A percentile compares a stretch with the other conserved stretches of the same genome.
Conservation (phyloP, 345 rosid species). For the Syzygium jambos region DNA sequence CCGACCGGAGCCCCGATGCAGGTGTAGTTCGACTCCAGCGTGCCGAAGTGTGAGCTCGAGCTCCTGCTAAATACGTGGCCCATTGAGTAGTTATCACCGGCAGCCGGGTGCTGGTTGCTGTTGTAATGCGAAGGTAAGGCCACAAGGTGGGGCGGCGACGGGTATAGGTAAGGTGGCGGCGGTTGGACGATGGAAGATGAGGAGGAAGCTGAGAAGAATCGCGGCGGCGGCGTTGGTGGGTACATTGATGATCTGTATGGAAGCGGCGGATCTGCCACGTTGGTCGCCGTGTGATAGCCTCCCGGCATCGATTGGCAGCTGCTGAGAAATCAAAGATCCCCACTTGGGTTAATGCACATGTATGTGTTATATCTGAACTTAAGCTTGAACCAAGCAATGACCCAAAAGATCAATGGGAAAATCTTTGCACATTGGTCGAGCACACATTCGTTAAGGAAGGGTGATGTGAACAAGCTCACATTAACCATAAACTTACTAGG, state of each 20-base stretch:
- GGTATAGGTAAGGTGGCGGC: slow-evolving; percentile 33
- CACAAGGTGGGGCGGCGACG: slow-evolving; percentile 37
- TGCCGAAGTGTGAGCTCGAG: not conserved
- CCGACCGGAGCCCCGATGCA: slow-evolving; percentile 76
- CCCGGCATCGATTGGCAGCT: slow-evolving; percentile 43
- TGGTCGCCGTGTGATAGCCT: slow-evolving; percentile 32
- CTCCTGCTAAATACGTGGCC: slow-evolving; percentile 46
- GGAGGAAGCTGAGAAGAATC: slow-evolving; percentile 37
- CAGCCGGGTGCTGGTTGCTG: slow-evolving; percentile 9
- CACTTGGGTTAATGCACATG: not conserved
- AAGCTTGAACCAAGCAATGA: not conserved
- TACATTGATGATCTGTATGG: slow-evolving; percentile 30
- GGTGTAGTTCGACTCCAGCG: slow-evolving; percentile 25
- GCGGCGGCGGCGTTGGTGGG: slow-evolving; percentile 3
- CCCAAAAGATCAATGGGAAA: not conserved
- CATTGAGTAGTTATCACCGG: slow-evolving; percentile 43
- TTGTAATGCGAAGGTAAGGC: slow-evolving; percentile 26
- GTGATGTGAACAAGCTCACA: not conserved
- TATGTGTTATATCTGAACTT: not conserved
- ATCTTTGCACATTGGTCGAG: not conserved
- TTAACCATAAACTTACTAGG: not conserved
- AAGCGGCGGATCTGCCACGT: slow-evolving; percentile 40
- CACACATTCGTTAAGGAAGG: not conserved
- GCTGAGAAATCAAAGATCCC: not conserved
- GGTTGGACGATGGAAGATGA: slow-evolving; percentile 16